Percentiles rank a stretch among this genome's conserved stretches.
phyloP scores from a whole-genome alignment of 2,329 filamentous ascomycete species.

The Fusarium acutatum region DNA sequence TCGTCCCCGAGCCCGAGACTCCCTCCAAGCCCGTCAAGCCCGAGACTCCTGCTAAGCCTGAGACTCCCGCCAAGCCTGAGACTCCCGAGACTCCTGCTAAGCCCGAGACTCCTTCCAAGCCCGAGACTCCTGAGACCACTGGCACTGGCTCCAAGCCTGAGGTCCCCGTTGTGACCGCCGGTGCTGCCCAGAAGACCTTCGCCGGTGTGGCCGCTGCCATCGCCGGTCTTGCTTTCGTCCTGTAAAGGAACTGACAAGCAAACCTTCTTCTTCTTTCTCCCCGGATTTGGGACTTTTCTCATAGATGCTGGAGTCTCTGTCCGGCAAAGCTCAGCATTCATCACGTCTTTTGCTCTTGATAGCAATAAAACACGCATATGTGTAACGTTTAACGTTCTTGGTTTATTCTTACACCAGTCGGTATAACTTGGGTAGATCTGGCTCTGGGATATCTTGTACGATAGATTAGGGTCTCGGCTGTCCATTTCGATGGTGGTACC shows the following conservation, averaged over 20 bases:
- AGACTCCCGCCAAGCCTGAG: neutral
- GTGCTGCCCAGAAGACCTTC: conserved; percentile 38
- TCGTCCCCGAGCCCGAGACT: conserved; percentile 12
- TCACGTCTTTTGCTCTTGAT: conserved; percentile 7
- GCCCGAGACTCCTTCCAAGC: conserved; percentile 5
- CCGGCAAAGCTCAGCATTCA: conserved; percentile 7
- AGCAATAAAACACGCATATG: conserved; percentile 16
- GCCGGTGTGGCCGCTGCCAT: conserved; percentile 36
- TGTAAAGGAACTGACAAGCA: conserved; percentile 31
- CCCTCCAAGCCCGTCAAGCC: neutral
- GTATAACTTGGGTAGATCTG: conserved; percentile 7
- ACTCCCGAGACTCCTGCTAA: neutral
- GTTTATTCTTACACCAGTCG: conserved; percentile 35
- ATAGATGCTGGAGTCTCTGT: neutral
- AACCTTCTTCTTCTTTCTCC: neutral
- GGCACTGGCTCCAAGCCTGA: conserved; percentile 5
- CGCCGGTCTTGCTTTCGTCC: conserved; percentile 38
- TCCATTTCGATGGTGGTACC: conserved; percentile 32
- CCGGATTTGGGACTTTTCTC: neutral
- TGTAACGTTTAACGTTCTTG: conserved; percentile 37
- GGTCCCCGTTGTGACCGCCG: conserved; percentile 36
- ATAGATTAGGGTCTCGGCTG: conserved; percentile 18
- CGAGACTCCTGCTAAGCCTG: neutral
- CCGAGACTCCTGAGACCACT: neutral
- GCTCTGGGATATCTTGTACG: conserved; percentile 19